These are phyloP conservation scores for Musa troglodytarum DNA, from an alignment of 176 grass and related monocot species.

Conservation along the genomic window DNA sequence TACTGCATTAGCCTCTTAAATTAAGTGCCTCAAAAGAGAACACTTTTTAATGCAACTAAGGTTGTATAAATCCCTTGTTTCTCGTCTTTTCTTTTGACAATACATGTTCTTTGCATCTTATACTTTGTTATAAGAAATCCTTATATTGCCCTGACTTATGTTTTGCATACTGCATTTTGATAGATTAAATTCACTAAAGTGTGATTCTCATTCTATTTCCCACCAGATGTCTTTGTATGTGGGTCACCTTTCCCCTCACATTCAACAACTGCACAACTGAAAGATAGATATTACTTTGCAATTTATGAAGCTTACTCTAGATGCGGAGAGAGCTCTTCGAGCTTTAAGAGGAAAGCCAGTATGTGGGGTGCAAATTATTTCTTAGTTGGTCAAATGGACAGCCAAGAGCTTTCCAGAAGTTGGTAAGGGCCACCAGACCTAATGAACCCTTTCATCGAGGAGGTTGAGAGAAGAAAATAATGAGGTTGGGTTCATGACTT, in stretches of 20 bases:
- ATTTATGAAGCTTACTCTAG: slow-evolving; percentile 32
- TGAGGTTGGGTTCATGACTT: slow-evolving; percentile 22
- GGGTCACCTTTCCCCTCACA: slow-evolving; percentile 33
- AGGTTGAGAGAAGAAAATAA: slow-evolving; percentile 16
- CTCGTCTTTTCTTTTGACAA: neutral
- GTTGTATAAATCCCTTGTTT: neutral
- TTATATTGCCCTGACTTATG: neutral
- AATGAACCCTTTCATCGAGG: slow-evolving; percentile 16
- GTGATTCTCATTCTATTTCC: neutral
- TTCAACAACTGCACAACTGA: slow-evolving; percentile 26
- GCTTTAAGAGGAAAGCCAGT: slow-evolving; percentile 25
- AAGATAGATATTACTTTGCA: slow-evolving; percentile 53
- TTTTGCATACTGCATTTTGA: neutral
- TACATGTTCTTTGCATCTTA: neutral
- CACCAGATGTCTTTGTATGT: slow-evolving; percentile 58
- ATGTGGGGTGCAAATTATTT: slow-evolving; percentile 44
- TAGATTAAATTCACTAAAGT: neutral
- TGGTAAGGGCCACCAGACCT: slow-evolving; percentile 23
- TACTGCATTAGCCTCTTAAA: neutral
- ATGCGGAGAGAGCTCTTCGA: slow-evolving; percentile 39
- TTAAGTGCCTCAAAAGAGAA: neutral
- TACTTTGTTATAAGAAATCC: neutral
- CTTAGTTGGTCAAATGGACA: slow-evolving; percentile 53
- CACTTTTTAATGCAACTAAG: neutral
- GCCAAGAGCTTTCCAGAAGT: slow-evolving; percentile 26